Percentiles rank a stretch among this genome's conserved stretches.
Evolutionary conservation across 148 eudicot species (phyloP).

Genomic region (Simmondsia chinensis): DNA sequence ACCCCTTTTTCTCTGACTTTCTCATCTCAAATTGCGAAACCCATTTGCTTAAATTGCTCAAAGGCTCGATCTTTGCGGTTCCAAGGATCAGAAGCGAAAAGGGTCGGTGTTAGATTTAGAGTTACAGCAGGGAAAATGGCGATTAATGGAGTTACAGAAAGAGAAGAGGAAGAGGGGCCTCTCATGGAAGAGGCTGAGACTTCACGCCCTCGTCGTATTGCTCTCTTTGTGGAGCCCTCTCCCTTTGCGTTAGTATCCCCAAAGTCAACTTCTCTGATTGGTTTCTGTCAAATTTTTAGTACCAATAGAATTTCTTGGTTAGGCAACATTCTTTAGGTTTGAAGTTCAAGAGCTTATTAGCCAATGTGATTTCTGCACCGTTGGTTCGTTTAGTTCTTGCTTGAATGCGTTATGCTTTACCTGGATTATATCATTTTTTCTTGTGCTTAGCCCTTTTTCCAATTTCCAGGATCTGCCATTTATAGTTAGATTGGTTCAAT

Average conservation of each 20-base stretch:
- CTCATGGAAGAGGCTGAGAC: slow-evolving; percentile 47
- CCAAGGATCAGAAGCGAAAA: slow-evolving; percentile 7
- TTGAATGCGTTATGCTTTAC: too few relatives aligned
- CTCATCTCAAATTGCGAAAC: slow-evolving; percentile 3
- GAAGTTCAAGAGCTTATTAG: too few relatives aligned
- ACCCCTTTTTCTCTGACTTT: slow-evolving; percentile 5
- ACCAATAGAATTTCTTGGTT: too few relatives aligned
- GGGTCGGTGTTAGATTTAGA: slow-evolving; percentile 11
- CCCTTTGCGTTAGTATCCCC: slow-evolving; percentile 79
- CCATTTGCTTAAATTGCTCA: slow-evolving; percentile 17
- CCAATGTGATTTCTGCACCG: too few relatives aligned
- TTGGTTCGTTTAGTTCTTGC: too few relatives aligned
- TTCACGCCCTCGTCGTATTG: slow-evolving; percentile 78
- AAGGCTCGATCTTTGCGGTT: slow-evolving; percentile 20
- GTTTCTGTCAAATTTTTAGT: not conserved
- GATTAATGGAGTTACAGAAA: slow-evolving; percentile 22
- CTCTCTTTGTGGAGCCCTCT: slow-evolving; percentile 98
- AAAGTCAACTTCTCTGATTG: not conserved
- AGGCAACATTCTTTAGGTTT: not conserved
- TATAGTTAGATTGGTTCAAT: too few relatives aligned
- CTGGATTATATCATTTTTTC: too few relatives aligned
- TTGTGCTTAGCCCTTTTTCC: too few relatives aligned
- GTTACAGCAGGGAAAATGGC: slow-evolving; percentile 29
- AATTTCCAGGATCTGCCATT: too few relatives aligned
- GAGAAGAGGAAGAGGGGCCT: slow-evolving; percentile 41